Base-by-base conservation (phyloP, 176 grass and related monocot genomes). In the Raddia distichophylla region DNA sequence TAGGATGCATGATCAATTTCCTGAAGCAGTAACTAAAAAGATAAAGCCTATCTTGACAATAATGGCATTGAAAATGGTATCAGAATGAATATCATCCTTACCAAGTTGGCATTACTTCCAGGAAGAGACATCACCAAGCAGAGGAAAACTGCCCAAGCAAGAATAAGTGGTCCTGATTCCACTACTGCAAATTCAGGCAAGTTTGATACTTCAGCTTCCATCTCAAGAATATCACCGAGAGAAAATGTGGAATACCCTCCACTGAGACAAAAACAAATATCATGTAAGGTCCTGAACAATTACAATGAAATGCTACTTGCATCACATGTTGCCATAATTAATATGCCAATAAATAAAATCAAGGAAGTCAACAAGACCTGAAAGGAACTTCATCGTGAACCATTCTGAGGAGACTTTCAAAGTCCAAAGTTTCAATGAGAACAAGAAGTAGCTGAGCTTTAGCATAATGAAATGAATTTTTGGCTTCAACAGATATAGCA, bases 1-100 rank as follows among this genome's bases (percentile, higher is more conserved):
- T 94, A 98, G 10, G 77, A 85, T 49, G 80, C 77, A 93, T 98
- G 92, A 87, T 94, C 90, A 84, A 98, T 89, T 64, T 98, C 95
- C 94, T 94, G 85, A 44, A 90, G 49, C 52, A 81, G 10, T 43
- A 58, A 78, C 15, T 69, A 84, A 80, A 75, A 86, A 83, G 75
- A 80, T 64, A 80, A 1, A 57, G 34, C 33, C 14, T 6, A 42
- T 34, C 0, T 68, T 27, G 27, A 12, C 14, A 48, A 32, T 73
- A 88, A 71, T 67, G 17, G 9, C 13, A 66, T 33, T 34, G 10
- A 64, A 64, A 75, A 74, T 56, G 75, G 55, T 51, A 64, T 67
- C 8, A 42, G 71, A 75, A 47, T 57, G 47, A 58, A 82, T 44
- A 64, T 65, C 75, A 88, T 83, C 76, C 68, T 88, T 67, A 92